Base-by-base conservation (phyloP, 108 stramenopile genomes). In the Pseudonitzschia delicatissima region DNA sequence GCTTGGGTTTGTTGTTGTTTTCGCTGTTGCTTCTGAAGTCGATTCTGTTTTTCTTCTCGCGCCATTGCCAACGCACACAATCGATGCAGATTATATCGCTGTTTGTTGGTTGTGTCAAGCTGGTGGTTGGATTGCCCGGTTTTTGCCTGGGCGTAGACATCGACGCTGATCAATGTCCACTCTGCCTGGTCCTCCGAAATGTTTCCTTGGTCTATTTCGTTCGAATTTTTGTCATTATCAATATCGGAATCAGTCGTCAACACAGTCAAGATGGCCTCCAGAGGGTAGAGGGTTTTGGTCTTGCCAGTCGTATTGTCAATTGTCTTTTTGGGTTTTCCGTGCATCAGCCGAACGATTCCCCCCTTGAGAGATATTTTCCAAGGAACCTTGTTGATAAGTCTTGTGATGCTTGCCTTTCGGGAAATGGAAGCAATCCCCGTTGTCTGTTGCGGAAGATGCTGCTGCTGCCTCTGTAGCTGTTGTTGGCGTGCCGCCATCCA, bases 91-190 rank as follows among this genome's bases (percentile, higher is more conserved):
- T 87, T 87, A 60, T 86, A 91, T 68, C 84, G 83, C 78, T 94
- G 93, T 69, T 83, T 79, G 72, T 83, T 82, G 27, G 82, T 78
- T 52, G 85, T 80, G 4, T 73, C 82, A 23, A 94, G 52, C 72
- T 91, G 93, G 79, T 94, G 90, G 74, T 90, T 86, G 40, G 86
- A 89, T 70, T 94, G 90, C 29, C 93, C 93, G 9, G 93, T 94
- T 66, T 90, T 91, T 25, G 90, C 87, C 47, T 78, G 71, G 27
- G 82, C 88, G 40, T 77, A 75, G 9, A 87, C 84, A 26, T 85
- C 85, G 0, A 94, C 47, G 18, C 78, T 82, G 9, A 94, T 75
- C 21, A 94, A 77, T 42, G 87, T 91, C 93, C 93, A 91, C 17
- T 82, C 64, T 1, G 88, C 32, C 12, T 61, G 36, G 35, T 61